phyloP scores from a whole-genome alignment of 208 protist genomes.

The Acanthamoeba triangularis region DNA sequence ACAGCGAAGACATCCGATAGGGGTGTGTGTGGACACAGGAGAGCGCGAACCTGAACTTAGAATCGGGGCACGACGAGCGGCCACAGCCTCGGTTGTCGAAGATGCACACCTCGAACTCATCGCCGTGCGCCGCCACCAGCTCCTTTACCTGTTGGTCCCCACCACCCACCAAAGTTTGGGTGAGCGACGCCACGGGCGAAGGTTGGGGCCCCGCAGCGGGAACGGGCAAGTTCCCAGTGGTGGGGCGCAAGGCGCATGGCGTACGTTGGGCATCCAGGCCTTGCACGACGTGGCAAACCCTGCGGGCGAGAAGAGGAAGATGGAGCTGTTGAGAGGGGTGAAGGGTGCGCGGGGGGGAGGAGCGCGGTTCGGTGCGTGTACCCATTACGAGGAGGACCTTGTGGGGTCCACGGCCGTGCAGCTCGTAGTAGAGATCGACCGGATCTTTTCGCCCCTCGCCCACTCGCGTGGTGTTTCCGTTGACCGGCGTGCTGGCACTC shows the following conservation, averaged over 20 bases:
- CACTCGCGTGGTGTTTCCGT: background rate
- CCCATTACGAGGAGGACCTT: conserved; percentile 53
- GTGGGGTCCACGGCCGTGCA: conserved; percentile 22
- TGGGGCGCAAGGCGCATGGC: background rate
- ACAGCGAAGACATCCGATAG: no score
- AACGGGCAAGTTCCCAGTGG: background rate
- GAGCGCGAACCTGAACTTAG: conserved; percentile 5
- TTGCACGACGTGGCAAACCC: conserved; percentile 37
- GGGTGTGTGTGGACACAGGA: background rate
- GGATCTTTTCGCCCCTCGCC: conserved; percentile 25
- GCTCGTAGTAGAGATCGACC: conserved; percentile 59
- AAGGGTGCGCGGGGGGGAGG: background rate
- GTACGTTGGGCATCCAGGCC: conserved; percentile 40
- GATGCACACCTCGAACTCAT: conserved; percentile 48
- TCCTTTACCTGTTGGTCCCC: background rate
- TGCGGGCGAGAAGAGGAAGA: background rate
- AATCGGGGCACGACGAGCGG: conserved; percentile 1
- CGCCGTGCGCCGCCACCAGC: background rate
- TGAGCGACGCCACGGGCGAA: no score
- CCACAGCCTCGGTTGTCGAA: conserved; percentile 58
- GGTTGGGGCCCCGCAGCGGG: background rate
- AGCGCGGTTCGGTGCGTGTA: background rate
- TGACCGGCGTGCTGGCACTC: background rate
- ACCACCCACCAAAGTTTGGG: background rate
- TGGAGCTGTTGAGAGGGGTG: background rate